Base-by-base conservation (phyloP, 495 filamentous ascomycete genomes). In the Xylaria scruposa region DNA sequence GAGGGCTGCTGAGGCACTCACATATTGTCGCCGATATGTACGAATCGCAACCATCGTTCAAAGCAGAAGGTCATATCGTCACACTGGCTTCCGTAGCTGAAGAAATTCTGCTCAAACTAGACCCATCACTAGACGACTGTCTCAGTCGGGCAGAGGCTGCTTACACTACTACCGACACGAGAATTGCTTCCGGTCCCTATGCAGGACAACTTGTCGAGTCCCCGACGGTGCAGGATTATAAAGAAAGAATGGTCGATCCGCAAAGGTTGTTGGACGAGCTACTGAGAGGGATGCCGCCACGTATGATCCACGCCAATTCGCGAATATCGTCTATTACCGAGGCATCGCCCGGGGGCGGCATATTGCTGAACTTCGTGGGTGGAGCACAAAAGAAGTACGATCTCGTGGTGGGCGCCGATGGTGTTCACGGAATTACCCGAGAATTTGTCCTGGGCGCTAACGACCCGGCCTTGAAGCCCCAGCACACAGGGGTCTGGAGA, bases 1-100 rank as follows among this genome's bases (percentile, higher is more conserved):
- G 76, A 36, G 79, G 76, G 19, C 75, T 82, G 29, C 62, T 81
- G 2, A 66, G 77, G 42, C 71, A 78, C 70, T 69, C 76, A 31
- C 78, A 80, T 46, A 68, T 82, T 29, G 67, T 76, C 21, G 77
- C 76, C 19, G 71, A 81, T 54, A 78, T 82, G 44, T 82, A 77
- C 65, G 81, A 81, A 44, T 74, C 77, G 4, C 74, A 71, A 2
- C 72, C 78, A 26, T 63, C 74, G 8, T 81, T 82, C 67, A 74
- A 73, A 26, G 76, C 78, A 56, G 76, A 78, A 42, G 76, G 81
- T 0, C 76, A 77, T 12, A 74, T 71, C 0, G 69, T 82, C 13
- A 56, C 67, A 3, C 67, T 82, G n/a, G 74, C 76, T 3, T 53
- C 67, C 21, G 75, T 42, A 33, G 68, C 75, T 24, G 73, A 75